Evolutionary conservation across 2,329 filamentous ascomycete species (phyloP).

Genomic region (Pseudocercospora pini-densiflorae): DNA sequence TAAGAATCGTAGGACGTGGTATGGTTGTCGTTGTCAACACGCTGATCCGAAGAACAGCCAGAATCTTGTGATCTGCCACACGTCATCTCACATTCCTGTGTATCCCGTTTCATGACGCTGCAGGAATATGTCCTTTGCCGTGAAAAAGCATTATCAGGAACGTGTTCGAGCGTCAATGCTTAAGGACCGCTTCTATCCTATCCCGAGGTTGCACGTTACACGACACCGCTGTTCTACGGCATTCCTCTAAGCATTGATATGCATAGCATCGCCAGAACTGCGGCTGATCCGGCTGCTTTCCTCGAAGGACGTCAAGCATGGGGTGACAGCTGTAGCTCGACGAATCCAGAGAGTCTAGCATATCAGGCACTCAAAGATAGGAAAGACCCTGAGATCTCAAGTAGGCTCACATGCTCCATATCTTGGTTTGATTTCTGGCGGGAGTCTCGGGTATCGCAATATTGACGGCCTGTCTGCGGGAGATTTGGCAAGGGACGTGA

Average conservation of each 20-base stretch:
- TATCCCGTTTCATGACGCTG: not conserved
- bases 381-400: constrained; percentile 9
- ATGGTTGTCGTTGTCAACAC: not conserved
- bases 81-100: constrained; percentile 2
- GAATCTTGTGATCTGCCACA: not conserved
- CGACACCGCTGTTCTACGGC: constrained; percentile 16
- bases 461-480: constrained; percentile 1
- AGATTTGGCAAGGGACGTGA: not conserved
- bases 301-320: constrained; percentile 1
- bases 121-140: not conserved
- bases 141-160: not conserved
- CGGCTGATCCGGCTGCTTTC: constrained; percentile 6
- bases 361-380: constrained; percentile 7
- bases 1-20: not conserved
- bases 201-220: constrained; percentile 13
- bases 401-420: constrained; percentile 2
- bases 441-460: constrained; percentile 13
- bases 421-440: constrained; percentile 11
- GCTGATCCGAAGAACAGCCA: not conserved
- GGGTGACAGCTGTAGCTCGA: constrained; percentile 20
- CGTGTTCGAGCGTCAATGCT: not conserved
- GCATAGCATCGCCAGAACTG: constrained; percentile 15
- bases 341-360: constrained; percentile 14
- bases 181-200: constrained; percentile 4
- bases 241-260: constrained; percentile 15